Conservation (phyloP, 1,139 yeast genomes). For the Pichia sp. region DNA sequence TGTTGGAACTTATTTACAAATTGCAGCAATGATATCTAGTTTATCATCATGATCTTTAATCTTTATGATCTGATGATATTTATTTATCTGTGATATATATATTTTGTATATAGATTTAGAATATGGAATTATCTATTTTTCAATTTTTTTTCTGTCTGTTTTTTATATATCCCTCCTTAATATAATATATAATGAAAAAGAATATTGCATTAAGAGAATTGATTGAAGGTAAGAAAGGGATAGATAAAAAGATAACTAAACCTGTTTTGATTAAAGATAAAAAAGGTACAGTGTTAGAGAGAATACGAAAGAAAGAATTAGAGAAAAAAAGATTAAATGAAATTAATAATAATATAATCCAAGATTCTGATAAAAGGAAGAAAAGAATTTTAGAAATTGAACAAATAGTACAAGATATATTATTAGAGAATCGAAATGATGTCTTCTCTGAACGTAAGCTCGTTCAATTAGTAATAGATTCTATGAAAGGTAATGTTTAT, state of each 20-base stretch:
- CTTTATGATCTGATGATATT: too few species aligned
- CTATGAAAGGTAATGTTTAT: neutral
- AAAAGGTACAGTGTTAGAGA: neutral
- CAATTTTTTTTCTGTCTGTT: too few species aligned
- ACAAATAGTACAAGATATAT: neutral
- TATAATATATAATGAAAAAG: neutral
- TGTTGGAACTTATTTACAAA: conserved; percentile 77
- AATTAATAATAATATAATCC: too few species aligned
- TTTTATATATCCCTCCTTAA: too few species aligned
- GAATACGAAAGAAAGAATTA: neutral
- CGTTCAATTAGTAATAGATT: neutral
- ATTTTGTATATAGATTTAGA: too few species aligned
- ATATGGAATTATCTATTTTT: too few species aligned
- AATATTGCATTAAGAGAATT: neutral
- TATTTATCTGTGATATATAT: too few species aligned
- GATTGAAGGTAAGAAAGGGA: neutral
- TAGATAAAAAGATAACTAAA: neutral
- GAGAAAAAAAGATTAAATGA: neutral
- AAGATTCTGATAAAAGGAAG: neutral
- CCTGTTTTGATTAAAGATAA: neutral
- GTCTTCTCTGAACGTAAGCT: neutral
- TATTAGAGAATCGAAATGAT: neutral
- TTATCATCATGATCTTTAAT: too few species aligned
- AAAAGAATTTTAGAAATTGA: neutral
- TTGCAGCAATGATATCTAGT: conserved; percentile 25